A percentile compares a stretch with the other conserved stretches of the same genome.
Conservation (phyloP, 192 early-diverging fungal species). For the Podila verticillata region DNA sequence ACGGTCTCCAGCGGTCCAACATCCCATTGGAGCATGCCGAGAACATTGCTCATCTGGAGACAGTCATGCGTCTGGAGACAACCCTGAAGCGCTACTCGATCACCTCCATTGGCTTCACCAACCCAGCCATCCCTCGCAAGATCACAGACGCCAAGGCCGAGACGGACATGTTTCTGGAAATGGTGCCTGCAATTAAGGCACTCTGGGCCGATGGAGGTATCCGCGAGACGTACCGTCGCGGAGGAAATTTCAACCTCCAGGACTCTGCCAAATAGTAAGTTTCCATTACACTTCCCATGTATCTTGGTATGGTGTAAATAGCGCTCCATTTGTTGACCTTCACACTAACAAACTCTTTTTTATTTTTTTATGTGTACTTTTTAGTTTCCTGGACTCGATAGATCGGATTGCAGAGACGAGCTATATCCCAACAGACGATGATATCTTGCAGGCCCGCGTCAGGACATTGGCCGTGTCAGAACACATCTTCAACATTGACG, state of each 20-base stretch:
- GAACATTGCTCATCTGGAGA: constrained; percentile 39
- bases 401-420: constrained; percentile 58
- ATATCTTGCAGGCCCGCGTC: constrained; percentile 75
- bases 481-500: constrained; percentile 70
- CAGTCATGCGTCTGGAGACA: constrained; percentile 23
- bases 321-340: neutral
- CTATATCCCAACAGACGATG: constrained; percentile 72
- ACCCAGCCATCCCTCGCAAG: constrained; percentile 25
- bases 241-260: constrained; percentile 52
- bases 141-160: constrained; percentile 31
- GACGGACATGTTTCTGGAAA: constrained; percentile 33
- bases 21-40: constrained; percentile 35
- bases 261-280: constrained; percentile 57
- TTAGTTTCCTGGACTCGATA: constrained; percentile 62
- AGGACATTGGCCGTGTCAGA: constrained; percentile 79
- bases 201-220: constrained; percentile 52
- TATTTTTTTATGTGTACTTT: neutral
- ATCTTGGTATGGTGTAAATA: neutral
- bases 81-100: constrained; percentile 46
- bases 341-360: constrained; percentile 2
- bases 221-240: constrained; percentile 33
- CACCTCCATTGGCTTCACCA: constrained; percentile 29
- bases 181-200: constrained; percentile 42
- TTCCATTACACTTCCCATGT: neutral
- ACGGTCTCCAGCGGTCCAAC: constrained; percentile 30